phyloP scores from a whole-genome alignment of 2,329 filamentous ascomycete species.

The Ophiostoma sp. region DNA sequence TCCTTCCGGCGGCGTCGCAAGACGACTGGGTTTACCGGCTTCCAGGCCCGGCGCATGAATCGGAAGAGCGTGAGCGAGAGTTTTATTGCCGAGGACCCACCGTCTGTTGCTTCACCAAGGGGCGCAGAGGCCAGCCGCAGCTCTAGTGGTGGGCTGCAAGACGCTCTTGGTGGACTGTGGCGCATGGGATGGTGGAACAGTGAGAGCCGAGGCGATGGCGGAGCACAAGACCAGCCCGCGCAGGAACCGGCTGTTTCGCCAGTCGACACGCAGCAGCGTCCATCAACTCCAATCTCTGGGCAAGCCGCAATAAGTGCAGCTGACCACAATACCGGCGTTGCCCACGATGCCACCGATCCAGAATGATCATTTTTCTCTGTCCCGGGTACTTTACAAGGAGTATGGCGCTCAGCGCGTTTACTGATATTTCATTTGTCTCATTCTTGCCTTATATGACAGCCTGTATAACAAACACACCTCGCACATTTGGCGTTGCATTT shows the following conservation, averaged over 20 bases:
- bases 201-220: constrained; percentile 18
- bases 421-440: constrained; percentile 6
- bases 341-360: not conserved
- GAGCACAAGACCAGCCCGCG: constrained; percentile 14
- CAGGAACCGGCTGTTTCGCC: not conserved
- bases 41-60: constrained; percentile 47
- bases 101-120: not conserved
- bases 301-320: not conserved
- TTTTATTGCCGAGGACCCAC: not conserved
- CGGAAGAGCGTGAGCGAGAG: constrained; percentile 31
- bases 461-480: not conserved
- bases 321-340: not conserved
- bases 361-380: not conserved
- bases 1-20: constrained; percentile 45
- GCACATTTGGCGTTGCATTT: not conserved
- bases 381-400: not conserved
- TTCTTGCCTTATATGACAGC: not conserved
- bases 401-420: not conserved
- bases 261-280: not conserved
- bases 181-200: constrained; percentile 51
- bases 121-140: not conserved
- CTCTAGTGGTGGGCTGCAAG: constrained; percentile 39
- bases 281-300: not conserved
- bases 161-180: constrained; percentile 48
- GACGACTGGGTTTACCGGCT: constrained; percentile 58